These are phyloP conservation scores for Ramaria sp. DNA, from an alignment of 768 basidiomycete species.

Conservation along the genomic window DNA sequence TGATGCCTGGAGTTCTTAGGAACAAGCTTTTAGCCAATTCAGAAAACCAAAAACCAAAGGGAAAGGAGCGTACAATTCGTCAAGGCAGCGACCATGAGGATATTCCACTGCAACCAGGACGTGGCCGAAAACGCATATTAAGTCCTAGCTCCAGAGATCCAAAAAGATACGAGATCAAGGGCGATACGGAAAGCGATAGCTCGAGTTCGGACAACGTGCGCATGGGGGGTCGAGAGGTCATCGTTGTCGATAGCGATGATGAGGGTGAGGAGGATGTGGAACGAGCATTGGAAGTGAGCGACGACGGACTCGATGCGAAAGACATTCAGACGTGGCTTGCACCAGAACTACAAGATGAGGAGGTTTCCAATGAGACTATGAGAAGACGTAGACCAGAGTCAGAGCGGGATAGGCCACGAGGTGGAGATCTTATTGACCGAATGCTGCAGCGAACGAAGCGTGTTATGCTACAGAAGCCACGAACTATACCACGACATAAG, in stretches of 20 bases:
- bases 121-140: constrained; percentile 9
- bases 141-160: constrained; percentile 5
- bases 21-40: constrained; percentile 20
- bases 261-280: constrained; percentile 7
- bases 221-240: constrained; percentile 12
- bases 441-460: constrained; percentile 45
- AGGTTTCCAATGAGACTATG: background rate
- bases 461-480: constrained; percentile 17
- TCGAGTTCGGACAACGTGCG: constrained; percentile 8
- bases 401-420: constrained; percentile 19
- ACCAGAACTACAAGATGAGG: background rate
- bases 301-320: constrained; percentile 21
- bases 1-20: constrained; percentile 49
- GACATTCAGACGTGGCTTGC: constrained; percentile 25
- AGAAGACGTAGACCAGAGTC: background rate
- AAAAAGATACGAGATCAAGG: constrained; percentile 31
- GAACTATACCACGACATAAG: constrained; percentile 11
- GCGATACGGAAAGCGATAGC: constrained; percentile 55
- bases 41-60: constrained; percentile 9
- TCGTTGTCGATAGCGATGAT: constrained; percentile 9
- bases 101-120: constrained; percentile 23
- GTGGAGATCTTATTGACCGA: constrained; percentile 51
- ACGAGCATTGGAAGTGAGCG: constrained; percentile 14
- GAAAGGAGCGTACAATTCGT: constrained; percentile 9
- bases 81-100: constrained; percentile 22